phyloP scores from a whole-genome alignment of 2,329 filamentous ascomycete species.

The Myriosclerotinia curreyana region DNA sequence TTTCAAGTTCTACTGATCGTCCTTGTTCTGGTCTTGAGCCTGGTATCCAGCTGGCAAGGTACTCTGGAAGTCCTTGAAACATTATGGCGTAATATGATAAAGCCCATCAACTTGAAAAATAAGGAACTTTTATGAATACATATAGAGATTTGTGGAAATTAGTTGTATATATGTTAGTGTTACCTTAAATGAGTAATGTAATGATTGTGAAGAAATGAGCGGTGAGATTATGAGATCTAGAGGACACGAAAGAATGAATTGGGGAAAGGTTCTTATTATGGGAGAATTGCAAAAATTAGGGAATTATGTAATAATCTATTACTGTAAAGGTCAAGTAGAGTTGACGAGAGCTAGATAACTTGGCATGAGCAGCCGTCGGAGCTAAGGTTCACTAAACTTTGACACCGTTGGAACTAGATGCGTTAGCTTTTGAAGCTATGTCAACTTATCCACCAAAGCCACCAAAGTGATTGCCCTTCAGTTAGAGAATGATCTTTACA shows the following conservation, averaged over 20 bases:
- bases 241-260: neutral
- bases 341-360: neutral
- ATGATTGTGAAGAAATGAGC: neutral
- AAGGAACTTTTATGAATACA: neutral
- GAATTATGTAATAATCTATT: neutral
- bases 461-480: neutral
- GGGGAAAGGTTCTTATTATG: neutral
- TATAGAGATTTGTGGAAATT: neutral
- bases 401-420: neutral
- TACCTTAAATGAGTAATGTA: neutral
- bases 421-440: neutral
- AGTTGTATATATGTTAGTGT: neutral
- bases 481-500: neutral
- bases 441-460: neutral
- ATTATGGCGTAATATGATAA: neutral
- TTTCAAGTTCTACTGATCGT: constrained; percentile 10
- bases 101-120: neutral
- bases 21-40: neutral
- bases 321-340: neutral
- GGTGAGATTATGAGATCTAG: neutral
- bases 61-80: no score
- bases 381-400: neutral
- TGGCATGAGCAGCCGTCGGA: neutral
- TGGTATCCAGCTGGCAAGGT: neutral
- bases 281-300: neutral